A percentile compares a stretch with the other conserved stretches of the same genome.
Evolutionary conservation across 2,329 filamentous ascomycete species (phyloP).

Genomic region (Teratosphaeria zuluensis): DNA sequence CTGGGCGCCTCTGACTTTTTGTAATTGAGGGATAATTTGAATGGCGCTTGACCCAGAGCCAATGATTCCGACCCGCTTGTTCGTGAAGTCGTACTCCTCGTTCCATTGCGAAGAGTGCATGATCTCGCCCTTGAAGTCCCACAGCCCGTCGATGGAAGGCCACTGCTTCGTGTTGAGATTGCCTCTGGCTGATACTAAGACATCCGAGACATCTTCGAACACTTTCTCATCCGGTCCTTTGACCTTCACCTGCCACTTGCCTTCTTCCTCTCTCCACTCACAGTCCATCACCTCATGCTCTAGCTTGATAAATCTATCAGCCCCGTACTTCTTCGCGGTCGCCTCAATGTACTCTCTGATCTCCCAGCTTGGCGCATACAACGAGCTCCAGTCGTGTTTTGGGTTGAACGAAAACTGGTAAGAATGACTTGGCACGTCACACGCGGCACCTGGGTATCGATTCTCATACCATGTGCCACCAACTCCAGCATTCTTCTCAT

Average conservation of each 20-base stretch:
- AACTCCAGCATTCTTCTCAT: slow-evolving; percentile 32
- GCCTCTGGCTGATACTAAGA: slow-evolving; percentile 25
- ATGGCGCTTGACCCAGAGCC: slow-evolving; percentile 30
- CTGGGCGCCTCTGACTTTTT: slow-evolving; percentile 24
- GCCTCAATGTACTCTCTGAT: slow-evolving; percentile 34
- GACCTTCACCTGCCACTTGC: slow-evolving; percentile 30
- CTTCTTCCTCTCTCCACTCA: slow-evolving; percentile 28
- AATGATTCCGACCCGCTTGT: slow-evolving; percentile 24
- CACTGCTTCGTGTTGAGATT: slow-evolving; percentile 22
- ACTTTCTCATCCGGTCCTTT: slow-evolving; percentile 15
- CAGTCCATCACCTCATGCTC: slow-evolving; percentile 29
- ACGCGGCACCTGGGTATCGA: slow-evolving; percentile 35
- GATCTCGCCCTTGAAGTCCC: slow-evolving; percentile 26
- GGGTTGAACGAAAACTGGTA: slow-evolving; percentile 28
- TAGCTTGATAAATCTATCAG: slow-evolving; percentile 31
- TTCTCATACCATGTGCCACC: slow-evolving; percentile 35
- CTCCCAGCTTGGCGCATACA: slow-evolving; percentile 32
- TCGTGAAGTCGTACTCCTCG: slow-evolving; percentile 18
- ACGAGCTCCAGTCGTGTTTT: slow-evolving; percentile 18
- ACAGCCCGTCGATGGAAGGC: slow-evolving; percentile 27
- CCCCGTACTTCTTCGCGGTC: slow-evolving; percentile 30
- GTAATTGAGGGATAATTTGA: slow-evolving; percentile 30
- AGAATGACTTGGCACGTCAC: slow-evolving; percentile 32
- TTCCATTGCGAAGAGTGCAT: slow-evolving; percentile 28
- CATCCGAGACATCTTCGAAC: slow-evolving; percentile 25